Conservation (phyloP, 164 flowering plant species). For the Malania oleifera region DNA sequence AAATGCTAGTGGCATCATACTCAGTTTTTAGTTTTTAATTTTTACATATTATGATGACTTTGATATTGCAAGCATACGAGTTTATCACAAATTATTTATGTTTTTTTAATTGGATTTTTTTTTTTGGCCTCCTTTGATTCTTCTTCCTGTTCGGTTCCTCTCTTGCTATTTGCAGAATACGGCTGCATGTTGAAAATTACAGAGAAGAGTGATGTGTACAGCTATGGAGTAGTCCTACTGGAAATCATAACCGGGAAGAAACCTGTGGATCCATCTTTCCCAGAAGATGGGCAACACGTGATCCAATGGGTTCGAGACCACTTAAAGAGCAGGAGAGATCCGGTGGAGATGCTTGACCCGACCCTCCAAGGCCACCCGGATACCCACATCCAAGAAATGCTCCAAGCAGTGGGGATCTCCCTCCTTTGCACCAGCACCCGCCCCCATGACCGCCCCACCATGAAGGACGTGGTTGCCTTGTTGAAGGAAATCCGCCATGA, state of each 20-base stretch:
- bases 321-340: constrained; percentile 55
- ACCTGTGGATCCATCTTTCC: constrained; percentile 65
- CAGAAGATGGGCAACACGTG: constrained; percentile 66
- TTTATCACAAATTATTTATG: too few species aligned
- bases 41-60: too few species aligned
- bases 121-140: too few species aligned
- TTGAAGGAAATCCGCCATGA: constrained; percentile 64
- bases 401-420: constrained; percentile 72
- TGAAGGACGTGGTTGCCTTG: constrained; percentile 83
- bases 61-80: too few species aligned
- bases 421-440: constrained; percentile 70
- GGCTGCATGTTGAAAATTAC: constrained; percentile 61
- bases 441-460: constrained; percentile 66
- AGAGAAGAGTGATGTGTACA: constrained; percentile 76
- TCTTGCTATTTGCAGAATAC: constrained; percentile 38
- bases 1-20: too few species aligned
- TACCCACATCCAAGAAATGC: constrained; percentile 72
- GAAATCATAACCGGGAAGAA: constrained; percentile 74
- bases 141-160: too few species aligned
- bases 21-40: too few species aligned
- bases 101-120: too few species aligned
- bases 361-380: constrained; percentile 61
- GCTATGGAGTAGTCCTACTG: constrained; percentile 71
- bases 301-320: constrained; percentile 73
- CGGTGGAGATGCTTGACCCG: constrained; percentile 53